Conservation (phyloP, 2,329 filamentous ascomycete species). For the Xylariaceae sp. region DNA sequence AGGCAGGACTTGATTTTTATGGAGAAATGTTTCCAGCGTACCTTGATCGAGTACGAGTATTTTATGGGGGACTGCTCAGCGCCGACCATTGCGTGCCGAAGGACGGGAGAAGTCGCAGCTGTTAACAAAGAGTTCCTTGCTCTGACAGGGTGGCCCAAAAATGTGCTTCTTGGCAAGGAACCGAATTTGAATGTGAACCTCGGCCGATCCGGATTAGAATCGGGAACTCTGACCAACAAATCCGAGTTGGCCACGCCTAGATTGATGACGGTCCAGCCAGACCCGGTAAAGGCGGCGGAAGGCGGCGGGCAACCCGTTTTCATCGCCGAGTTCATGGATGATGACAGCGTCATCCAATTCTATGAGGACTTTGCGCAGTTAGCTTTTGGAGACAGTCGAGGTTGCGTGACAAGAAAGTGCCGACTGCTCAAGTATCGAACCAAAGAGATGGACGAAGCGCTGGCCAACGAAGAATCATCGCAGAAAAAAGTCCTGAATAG, state of each 20-base stretch:
- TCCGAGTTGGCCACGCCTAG: constrained; percentile 49
- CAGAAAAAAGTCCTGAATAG: constrained; percentile 46
- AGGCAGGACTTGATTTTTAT: constrained; percentile 90
- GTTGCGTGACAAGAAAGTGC: constrained; percentile 77
- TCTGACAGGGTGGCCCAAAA: constrained; percentile 88
- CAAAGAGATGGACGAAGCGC: constrained; percentile 51
- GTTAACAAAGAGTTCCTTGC: constrained; percentile 97
- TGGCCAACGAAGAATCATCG: constrained; percentile 38
- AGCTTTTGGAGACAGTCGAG: constrained; percentile 85
- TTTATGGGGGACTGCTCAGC: constrained; percentile 85
- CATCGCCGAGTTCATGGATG: constrained; percentile 86
- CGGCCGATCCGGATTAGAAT: constrained; percentile 48
- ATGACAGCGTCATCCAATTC: constrained; percentile 88
- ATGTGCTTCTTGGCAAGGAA: constrained; percentile 81
- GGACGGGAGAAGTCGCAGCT: constrained; percentile 90
- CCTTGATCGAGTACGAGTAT: constrained; percentile 87
- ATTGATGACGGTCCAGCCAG: constrained; percentile 43
- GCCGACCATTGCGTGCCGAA: constrained; percentile 84
- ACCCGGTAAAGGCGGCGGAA: constrained; percentile 38
- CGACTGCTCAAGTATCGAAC: constrained; percentile 87
- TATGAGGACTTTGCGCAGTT: constrained; percentile 93
- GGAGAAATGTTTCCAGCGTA: constrained; percentile 95
- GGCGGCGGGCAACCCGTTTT: constrained; percentile 73
- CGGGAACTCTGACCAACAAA: constrained; percentile 42
- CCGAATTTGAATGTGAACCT: constrained; percentile 83